Evolutionary conservation across 768 basidiomycete species (phyloP), one percentile per base, ranked within the genome.

Genomic region (Pleurotus platypus): DNA sequence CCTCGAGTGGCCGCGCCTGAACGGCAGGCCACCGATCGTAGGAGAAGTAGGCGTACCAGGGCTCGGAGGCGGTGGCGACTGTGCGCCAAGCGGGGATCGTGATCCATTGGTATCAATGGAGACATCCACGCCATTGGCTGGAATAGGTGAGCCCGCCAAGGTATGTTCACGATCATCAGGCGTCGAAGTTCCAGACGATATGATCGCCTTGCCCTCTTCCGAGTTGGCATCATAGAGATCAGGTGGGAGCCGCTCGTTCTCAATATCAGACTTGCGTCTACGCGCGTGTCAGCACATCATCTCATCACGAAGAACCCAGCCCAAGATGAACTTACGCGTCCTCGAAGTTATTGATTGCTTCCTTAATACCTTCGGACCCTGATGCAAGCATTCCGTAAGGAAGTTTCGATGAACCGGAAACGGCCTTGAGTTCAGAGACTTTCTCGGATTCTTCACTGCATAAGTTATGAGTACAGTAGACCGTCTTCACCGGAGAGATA

Each of bases 211-310:
- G 56, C 85, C 87, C 71, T 89, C 86, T 61, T 82, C 82, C 8
- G 84, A 87, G 60, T 81, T 75, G 5, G 85, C 87, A 66, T 98
- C 95, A 68, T 93, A 89, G 15, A 99, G 79, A 13, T 98, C 94
- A 2, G 96, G 96, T 2, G 96, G 97, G n/a, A 98, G 78, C 35
- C 94, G 89, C 72, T 99, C 97, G 73, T 98, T 98, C 74, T 98
- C 96, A 62, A 98, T 98, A 77, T 98, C 97, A 45, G 91, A 93
- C 75, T 94, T 95, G 59, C 94, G 93, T 42, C 94, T 95, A 50
- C 22, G 35, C 56, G 46, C 30, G 30, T 35, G 30, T 35, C 30
- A 35, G 30, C 4, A 4, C 30, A 35, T 35, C 30, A 35, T 11
- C 30, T 35, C 30, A 35, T 35, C 30, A 20, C 26, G 18, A 11